These are phyloP conservation scores for Ploettnerulaceae sp. DNA, from an alignment of 2,329 filamentous ascomycete species.

Conservation along the genomic window DNA sequence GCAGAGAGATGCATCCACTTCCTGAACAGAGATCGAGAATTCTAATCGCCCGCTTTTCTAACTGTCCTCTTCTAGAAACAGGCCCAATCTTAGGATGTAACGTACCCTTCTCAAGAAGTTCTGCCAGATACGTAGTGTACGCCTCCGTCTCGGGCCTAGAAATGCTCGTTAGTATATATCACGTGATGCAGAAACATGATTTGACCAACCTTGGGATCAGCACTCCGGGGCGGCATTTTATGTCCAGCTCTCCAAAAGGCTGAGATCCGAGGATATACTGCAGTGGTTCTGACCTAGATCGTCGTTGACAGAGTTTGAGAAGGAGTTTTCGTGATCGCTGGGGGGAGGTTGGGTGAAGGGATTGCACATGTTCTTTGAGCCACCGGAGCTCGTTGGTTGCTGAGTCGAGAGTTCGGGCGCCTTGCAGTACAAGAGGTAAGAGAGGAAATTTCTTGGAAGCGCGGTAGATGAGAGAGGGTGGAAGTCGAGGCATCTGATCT, in stretches of 20 bases:
- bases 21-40: conserved; percentile 88
- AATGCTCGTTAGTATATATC: conserved; percentile 8
- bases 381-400: conserved; percentile 68
- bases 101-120: not conserved
- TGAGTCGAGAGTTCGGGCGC: conserved; percentile 57
- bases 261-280: conserved; percentile 88
- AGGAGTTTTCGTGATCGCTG: conserved; percentile 26
- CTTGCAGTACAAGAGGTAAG: conserved; percentile 56
- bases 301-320: conserved; percentile 42
- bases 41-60: conserved; percentile 38
- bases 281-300: conserved; percentile 64
- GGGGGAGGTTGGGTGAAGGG: not conserved
- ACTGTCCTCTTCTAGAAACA: not conserved
- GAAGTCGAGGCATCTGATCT: conserved; percentile 55
- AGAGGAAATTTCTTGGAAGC: conserved; percentile 51
- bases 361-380: conserved; percentile 57
- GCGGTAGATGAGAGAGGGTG: conserved; percentile 50
- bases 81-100: not conserved
- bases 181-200: conserved; percentile 6
- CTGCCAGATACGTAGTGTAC: conserved; percentile 54
- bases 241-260: conserved; percentile 79
- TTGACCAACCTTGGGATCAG: conserved; percentile 68
- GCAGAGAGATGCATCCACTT: conserved; percentile 81
- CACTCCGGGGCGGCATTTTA: conserved; percentile 70
- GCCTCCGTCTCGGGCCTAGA: conserved; percentile 63